A percentile compares a stretch with the other conserved stretches of the same genome.
phyloP scores from a whole-genome alignment of 176 grass and related monocot species.

The Leersia perrieri region DNA sequence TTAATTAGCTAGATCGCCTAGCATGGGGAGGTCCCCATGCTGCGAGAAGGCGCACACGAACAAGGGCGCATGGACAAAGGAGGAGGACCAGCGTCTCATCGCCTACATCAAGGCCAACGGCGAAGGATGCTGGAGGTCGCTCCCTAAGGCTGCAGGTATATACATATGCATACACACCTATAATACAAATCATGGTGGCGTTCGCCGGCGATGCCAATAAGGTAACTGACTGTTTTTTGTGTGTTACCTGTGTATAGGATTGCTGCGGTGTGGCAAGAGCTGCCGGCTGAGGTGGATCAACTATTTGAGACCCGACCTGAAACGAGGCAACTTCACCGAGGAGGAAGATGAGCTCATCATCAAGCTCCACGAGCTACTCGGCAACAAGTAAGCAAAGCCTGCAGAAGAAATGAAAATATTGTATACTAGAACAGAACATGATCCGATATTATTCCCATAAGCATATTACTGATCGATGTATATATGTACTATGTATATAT shows the following conservation, averaged over 20 bases:
- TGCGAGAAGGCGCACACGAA: constrained; percentile 98
- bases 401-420: not conserved
- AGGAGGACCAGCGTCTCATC: constrained; percentile 91
- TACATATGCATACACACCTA: not conserved
- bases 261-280: constrained; percentile 87
- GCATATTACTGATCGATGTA: not conserved
- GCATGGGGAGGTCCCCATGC: constrained; percentile 94
- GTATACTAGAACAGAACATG: not conserved
- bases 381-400: constrained; percentile 58
- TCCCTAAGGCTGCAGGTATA: constrained; percentile 81
- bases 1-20: not conserved
- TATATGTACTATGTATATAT: not conserved
- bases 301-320: constrained; percentile 89
- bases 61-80: constrained; percentile 98
- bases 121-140: constrained; percentile 91
- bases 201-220: no score
- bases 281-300: constrained; percentile 97
- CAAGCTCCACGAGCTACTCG: constrained; percentile 82
- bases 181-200: not conserved
- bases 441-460: not conserved
- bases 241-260: constrained; percentile 14
- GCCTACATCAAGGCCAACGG: constrained; percentile 90
- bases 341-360: constrained; percentile 96
- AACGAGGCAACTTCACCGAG: constrained; percentile 89
- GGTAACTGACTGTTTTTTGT: not conserved